These are phyloP conservation scores for Lentinula raphanica DNA, from an alignment of 768 basidiomycete genomes.

Conservation along the genomic window DNA sequence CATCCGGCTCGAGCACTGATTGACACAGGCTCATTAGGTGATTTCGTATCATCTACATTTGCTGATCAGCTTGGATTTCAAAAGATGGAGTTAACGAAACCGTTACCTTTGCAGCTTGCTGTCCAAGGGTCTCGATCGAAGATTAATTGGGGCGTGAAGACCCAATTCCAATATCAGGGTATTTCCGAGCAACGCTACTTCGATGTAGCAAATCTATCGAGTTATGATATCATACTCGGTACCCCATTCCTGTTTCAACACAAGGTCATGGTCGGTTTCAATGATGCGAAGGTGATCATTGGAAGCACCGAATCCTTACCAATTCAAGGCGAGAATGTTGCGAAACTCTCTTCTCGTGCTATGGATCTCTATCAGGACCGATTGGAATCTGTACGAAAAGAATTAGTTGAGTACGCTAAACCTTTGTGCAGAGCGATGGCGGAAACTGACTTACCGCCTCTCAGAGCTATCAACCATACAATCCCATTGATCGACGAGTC, in stretches of 20 bases:
- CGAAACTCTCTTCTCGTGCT: constrained; percentile 8
- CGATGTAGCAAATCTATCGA: constrained; percentile 32
- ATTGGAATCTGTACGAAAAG: constrained; percentile 9
- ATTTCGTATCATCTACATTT: constrained; percentile 34
- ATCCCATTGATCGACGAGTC: constrained; percentile 27
- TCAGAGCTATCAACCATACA: constrained; percentile 26
- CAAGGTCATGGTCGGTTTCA: constrained; percentile 20
- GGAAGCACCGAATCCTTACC: constrained; percentile 16
- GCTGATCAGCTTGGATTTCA: constrained; percentile 31
- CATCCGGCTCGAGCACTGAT: constrained; percentile 27
- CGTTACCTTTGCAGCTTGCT: constrained; percentile 33
- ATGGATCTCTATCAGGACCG: constrained; percentile 11
- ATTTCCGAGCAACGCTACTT: constrained; percentile 25
- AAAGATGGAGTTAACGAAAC: constrained; percentile 20
- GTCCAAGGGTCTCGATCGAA: constrained; percentile 36
- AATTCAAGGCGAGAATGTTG: constrained; percentile 12
- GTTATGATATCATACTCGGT: constrained; percentile 37
- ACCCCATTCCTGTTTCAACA: constrained; percentile 34
- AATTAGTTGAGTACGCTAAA: constrained; percentile 18
- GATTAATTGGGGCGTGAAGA: constrained; percentile 24
- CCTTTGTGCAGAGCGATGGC: constrained; percentile 20
- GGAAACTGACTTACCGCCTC: constrained; percentile 30
- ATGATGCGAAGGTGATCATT: constrained; percentile 20
- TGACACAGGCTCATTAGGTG: constrained; percentile 33
- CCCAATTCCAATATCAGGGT: constrained; percentile 26